Base-by-base conservation (phyloP, 2,329 filamentous ascomycete species). In the Helotiales sp. region DNA sequence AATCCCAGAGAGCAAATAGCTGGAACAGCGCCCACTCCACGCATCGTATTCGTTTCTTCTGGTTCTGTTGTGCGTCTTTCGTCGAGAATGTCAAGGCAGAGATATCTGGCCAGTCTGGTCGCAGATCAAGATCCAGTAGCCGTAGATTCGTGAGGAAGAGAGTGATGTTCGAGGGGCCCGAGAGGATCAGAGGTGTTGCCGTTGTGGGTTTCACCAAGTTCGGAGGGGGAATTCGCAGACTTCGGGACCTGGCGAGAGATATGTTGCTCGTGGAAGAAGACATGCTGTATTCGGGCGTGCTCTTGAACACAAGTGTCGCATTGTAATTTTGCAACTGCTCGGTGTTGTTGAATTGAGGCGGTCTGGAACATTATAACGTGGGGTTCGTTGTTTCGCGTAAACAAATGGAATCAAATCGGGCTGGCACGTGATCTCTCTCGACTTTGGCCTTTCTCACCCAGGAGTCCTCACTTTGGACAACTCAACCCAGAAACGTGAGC, bases 21-120 rank as follows among this genome's bases (percentile, higher is more conserved):
- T 92, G 90, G 78, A 91, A 97, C n/a, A 98, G 82, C 0, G 91
- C 88, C 93, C 95, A 98, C 82, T 99, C 96, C 43, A 94, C 88
- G 67, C 88, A 88, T 73, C 92, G 89, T 43, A 97, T 89, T 62
- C 95, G 88, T 78, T 90, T 91, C 80, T 95, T 96, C 78, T 95
- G 91, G 62, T 91, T 91, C 70, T 90, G 89, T 57, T 85, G 84
- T 0, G 85, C 85, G 74, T 92, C 86, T 65, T 85, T 89, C 3
- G 84, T 82, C 2, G 87, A 87, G 76, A 98, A 93, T 1, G 91
- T 91, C 59, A 89, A 84, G 0, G 84, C 77, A 0, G 87, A 89
- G 65, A 97, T 91, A 20, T 81, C 84, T 0, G 95, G 95, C 92
- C 94, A 97, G 79, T 96, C 93, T 0, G 87, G 82, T 0, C 85